A percentile compares a stretch with the other conserved stretches of the same genome.
These are phyloP conservation scores for Aspergillus chevalieri DNA, from an alignment of 2,329 filamentous ascomycete genomes.

Conservation along the genomic window DNA sequence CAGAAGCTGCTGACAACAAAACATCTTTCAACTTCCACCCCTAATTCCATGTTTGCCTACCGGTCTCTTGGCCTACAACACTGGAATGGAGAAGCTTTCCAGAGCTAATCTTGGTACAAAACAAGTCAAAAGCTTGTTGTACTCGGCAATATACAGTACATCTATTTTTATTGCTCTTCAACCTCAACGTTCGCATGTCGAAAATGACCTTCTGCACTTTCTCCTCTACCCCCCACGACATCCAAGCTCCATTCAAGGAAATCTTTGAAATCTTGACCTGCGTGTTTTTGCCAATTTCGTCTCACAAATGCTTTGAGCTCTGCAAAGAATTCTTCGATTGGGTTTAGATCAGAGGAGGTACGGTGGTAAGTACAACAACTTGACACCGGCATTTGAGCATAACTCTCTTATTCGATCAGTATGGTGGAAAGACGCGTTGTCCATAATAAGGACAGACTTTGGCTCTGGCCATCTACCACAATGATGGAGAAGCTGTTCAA, in stretches of 20 bases:
- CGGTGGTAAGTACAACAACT: slow-evolving; percentile 27
- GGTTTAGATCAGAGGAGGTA: slow-evolving; percentile 33
- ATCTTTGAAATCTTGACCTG: slow-evolving; percentile 12
- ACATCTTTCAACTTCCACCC: background rate
- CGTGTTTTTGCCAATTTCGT: slow-evolving; percentile 20
- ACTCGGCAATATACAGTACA: background rate
- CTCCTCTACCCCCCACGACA: slow-evolving; percentile 16
- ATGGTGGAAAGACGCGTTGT: no score
- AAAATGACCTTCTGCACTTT: slow-evolving; percentile 20
- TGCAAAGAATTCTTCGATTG: slow-evolving; percentile 31
- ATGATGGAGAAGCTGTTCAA: no score
- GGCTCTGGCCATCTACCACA: no score
- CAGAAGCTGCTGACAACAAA: background rate
- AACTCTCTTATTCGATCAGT: slow-evolving; percentile 16
- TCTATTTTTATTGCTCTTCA: background rate
- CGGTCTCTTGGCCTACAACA: background rate
- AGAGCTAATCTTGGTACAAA: background rate
- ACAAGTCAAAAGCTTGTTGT: background rate
- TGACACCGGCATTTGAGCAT: slow-evolving; percentile 26
- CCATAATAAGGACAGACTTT: no score
- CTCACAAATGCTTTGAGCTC: slow-evolving; percentile 31
- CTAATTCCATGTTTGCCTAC: background rate
- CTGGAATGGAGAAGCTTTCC: background rate
- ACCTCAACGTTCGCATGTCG: slow-evolving; percentile 14
- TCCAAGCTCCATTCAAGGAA: slow-evolving; percentile 25